A percentile compares a stretch with the other conserved stretches of the same genome.
phyloP scores from a whole-genome alignment of 179 eudicot genomes.

The Actinidia chinensis region DNA sequence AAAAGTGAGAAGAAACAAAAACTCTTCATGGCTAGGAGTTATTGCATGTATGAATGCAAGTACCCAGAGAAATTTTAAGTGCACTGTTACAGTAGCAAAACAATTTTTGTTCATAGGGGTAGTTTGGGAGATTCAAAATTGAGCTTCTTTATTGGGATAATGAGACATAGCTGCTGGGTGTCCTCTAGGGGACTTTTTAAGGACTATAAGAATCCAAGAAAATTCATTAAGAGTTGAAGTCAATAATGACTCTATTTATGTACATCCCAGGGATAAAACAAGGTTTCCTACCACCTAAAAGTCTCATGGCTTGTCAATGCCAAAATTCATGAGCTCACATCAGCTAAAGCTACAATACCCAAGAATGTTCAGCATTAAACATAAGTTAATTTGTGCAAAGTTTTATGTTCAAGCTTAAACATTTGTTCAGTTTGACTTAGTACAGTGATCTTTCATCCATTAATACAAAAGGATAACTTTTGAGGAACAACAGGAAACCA shows the following conservation, averaged over 20 bases:
- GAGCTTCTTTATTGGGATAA: not conserved
- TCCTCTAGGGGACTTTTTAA: not conserved
- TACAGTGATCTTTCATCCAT: not conserved
- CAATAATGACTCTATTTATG: not conserved
- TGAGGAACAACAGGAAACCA: too few species aligned
- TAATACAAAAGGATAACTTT: too few species aligned
- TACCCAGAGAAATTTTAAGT: slow-evolving; percentile 1
- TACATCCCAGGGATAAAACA: slow-evolving; percentile 4
- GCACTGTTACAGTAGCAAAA: not conserved
- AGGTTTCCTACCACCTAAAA: not conserved
- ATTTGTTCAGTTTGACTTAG: not conserved
- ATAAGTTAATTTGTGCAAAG: not conserved
- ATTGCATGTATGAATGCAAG: not conserved
- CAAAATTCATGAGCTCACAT: slow-evolving; percentile 3
- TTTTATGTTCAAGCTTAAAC: not conserved
- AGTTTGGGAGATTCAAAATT: not conserved
- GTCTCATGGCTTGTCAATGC: slow-evolving; percentile 1
- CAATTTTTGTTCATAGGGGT: not conserved
- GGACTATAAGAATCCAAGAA: not conserved
- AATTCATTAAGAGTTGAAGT: too few species aligned
- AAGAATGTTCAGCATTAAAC: not conserved
- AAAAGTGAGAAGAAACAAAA: not conserved
- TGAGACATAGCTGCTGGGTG: not conserved
- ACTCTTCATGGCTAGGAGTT: not conserved
- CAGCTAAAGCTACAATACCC: not conserved